A percentile compares a stretch with the other conserved stretches of the same genome.
These are phyloP conservation scores for Trichoderma parareesei DNA, from an alignment of 495 filamentous ascomycete species.

Conservation along the genomic window DNA sequence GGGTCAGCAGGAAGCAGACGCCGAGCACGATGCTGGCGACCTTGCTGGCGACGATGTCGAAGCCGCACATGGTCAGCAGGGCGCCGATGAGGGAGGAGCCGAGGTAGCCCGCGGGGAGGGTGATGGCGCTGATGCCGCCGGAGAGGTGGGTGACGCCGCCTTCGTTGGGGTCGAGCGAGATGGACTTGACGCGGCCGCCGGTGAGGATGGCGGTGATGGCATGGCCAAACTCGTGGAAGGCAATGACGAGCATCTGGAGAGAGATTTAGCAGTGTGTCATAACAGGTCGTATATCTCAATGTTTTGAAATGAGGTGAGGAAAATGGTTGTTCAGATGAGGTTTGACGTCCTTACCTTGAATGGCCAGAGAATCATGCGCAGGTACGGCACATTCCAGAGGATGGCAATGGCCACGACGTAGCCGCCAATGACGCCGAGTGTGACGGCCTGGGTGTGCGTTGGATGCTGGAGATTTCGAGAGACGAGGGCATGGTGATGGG, in stretches of 20 bases:
- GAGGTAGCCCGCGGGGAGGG: constrained; percentile 69
- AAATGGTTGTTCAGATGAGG: not conserved
- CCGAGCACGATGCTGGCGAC: constrained; percentile 63
- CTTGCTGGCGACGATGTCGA: constrained; percentile 73
- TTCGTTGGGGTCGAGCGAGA: constrained; percentile 51
- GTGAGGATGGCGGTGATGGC: constrained; percentile 65
- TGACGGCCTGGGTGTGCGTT: constrained; percentile 57
- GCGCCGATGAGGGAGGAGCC: constrained; percentile 69
- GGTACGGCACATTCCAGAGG: constrained; percentile 71
- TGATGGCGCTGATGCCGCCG: constrained; percentile 66
- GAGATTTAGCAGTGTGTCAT: not conserved
- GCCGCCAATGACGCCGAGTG: constrained; percentile 54
- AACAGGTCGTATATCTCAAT: not conserved
- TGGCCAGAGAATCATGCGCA: constrained; percentile 68
- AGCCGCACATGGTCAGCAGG: constrained; percentile 70
- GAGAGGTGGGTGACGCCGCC: constrained; percentile 71
- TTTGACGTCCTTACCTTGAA: constrained; percentile 54
- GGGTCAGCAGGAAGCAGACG: constrained; percentile 64
- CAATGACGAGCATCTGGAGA: constrained; percentile 71
- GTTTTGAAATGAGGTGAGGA: not conserved
- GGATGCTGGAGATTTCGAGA: constrained; percentile 12
- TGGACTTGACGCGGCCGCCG: constrained; percentile 65
- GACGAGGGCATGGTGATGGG: not conserved
- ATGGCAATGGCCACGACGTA: constrained; percentile 69
- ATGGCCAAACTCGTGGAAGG: constrained; percentile 78